Evolutionary conservation across 345 rosid species (phyloP).

Genomic region (Salix udensis): DNA sequence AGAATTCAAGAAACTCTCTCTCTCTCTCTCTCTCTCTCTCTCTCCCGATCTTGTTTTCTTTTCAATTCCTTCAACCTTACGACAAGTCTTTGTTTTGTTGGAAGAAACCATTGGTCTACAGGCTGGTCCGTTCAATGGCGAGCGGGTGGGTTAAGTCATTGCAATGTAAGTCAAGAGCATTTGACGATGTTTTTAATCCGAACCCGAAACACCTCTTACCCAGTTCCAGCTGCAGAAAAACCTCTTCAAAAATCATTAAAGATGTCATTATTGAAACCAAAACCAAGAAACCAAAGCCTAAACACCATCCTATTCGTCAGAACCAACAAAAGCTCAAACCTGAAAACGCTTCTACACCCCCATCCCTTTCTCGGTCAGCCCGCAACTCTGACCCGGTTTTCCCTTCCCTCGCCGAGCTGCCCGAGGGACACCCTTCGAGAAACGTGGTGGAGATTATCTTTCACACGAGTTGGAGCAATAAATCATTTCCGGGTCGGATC

Average conservation of each 20-base stretch:
- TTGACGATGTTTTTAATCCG: conserved; percentile 74
- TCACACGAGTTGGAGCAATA: conserved; percentile 86
- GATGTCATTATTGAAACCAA: conserved; percentile 70
- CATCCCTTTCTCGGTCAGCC: conserved; percentile 32
- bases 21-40: background rate
- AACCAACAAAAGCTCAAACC: conserved; percentile 18
- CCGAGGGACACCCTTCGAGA: conserved; percentile 82
- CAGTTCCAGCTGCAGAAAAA: conserved; percentile 62
- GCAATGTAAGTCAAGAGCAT: conserved; percentile 90
- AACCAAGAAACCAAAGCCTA: conserved; percentile 9
- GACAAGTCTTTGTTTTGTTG: background rate
- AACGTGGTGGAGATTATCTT: conserved; percentile 94
- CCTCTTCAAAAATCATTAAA: conserved; percentile 48
- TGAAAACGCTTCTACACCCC: conserved; percentile 24
- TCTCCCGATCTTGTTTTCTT: background rate
- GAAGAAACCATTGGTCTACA: background rate
- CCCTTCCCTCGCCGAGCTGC: conserved; percentile 70
- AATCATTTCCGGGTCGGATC: conserved; percentile 65
- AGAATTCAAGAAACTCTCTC: background rate
- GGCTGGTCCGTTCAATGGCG: conserved; percentile 46
- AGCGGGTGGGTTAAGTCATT: conserved; percentile 82
- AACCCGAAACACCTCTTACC: conserved; percentile 42
- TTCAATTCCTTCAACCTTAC: background rate
- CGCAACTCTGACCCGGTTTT: conserved; percentile 46
- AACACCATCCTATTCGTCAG: background rate